These are phyloP conservation scores for Aspergillus conjunctus DNA, from an alignment of 495 filamentous ascomycete genomes.

Conservation along the genomic window DNA sequence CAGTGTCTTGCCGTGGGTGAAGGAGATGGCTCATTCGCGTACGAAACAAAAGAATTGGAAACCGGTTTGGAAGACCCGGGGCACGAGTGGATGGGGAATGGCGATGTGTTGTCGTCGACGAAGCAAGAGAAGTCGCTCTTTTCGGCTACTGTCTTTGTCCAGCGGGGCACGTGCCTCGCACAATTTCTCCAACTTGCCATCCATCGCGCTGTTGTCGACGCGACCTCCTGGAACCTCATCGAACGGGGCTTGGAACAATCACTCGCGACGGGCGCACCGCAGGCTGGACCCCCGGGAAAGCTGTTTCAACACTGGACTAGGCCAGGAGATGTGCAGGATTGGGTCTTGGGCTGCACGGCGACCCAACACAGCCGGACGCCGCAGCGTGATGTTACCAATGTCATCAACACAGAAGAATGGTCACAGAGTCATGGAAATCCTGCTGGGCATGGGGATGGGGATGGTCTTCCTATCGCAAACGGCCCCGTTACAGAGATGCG, in stretches of 20 bases:
- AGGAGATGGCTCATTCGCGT: not conserved
- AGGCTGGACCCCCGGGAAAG: too few species aligned
- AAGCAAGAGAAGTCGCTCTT: not conserved
- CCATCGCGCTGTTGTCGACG: conserved; percentile 15
- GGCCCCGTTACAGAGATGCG: not conserved
- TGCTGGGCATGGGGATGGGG: not conserved
- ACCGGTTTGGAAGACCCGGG: not conserved
- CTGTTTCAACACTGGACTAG: not conserved
- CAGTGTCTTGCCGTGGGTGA: not conserved
- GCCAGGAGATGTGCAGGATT: not conserved
- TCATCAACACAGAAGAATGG: too few species aligned
- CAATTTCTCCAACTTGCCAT: conserved; percentile 11
- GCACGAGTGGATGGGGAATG: not conserved
- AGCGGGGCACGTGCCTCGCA: conserved; percentile 14
- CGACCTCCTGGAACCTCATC: conserved; percentile 13
- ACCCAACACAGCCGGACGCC: not conserved
- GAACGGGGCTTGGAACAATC: conserved; percentile 4
- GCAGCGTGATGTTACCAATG: too few species aligned
- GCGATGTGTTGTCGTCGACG: not conserved
- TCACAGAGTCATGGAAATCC: not conserved
- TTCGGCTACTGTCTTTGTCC: conserved; percentile 4
- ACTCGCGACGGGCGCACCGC: not conserved
- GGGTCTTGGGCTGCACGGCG: not conserved
- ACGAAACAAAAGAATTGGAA: conserved; percentile 2
- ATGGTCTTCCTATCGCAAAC: too few species aligned